phyloP scores from a whole-genome alignment of 163 green algal species.

The Scenedesmus sp. region DNA sequence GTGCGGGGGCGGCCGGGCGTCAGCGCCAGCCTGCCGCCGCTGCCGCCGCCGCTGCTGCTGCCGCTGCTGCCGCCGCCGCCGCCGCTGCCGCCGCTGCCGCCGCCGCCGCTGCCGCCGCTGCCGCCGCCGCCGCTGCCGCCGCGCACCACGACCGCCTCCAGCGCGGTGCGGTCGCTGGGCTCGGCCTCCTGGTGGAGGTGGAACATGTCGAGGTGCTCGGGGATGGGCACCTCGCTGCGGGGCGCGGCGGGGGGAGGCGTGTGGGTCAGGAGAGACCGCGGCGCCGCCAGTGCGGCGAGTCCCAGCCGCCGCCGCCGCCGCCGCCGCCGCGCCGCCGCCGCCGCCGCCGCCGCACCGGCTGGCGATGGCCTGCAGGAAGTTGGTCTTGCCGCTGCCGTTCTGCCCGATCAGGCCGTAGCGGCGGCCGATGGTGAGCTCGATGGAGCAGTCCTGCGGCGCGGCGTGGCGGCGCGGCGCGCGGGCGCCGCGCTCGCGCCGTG shows the following conservation, averaged over 20 bases:
- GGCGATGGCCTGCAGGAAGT: constrained; percentile 72
- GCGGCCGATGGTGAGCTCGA: constrained; percentile 78
- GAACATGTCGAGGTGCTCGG: constrained; percentile 77
- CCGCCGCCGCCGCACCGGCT: constrained; percentile 47
- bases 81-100: neutral
- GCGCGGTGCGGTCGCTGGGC: constrained; percentile 64
- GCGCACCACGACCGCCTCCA: constrained; percentile 60
- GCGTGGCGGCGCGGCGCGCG: constrained; percentile 26
- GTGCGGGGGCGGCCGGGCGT: too few species aligned
- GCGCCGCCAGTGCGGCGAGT: neutral
- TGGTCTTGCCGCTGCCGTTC: constrained; percentile 85
- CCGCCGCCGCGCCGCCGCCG: neutral
- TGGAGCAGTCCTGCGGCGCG: constrained; percentile 61
- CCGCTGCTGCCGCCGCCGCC: too few species aligned
- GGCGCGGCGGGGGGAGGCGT: too few species aligned
- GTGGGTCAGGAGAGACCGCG: too few species aligned
- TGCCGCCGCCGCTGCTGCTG: too few species aligned
- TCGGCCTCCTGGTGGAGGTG: constrained; percentile 75
- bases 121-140: neutral
- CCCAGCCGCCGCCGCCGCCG: too few species aligned
- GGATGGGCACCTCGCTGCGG: constrained; percentile 66
- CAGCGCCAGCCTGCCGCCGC: too few species aligned
- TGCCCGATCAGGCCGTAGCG: constrained; percentile 84
- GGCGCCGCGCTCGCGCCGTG: too few species aligned
- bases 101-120: neutral